Conservation (phyloP, 78 protist species). For the Chrysochromulina tobinii region DNA sequence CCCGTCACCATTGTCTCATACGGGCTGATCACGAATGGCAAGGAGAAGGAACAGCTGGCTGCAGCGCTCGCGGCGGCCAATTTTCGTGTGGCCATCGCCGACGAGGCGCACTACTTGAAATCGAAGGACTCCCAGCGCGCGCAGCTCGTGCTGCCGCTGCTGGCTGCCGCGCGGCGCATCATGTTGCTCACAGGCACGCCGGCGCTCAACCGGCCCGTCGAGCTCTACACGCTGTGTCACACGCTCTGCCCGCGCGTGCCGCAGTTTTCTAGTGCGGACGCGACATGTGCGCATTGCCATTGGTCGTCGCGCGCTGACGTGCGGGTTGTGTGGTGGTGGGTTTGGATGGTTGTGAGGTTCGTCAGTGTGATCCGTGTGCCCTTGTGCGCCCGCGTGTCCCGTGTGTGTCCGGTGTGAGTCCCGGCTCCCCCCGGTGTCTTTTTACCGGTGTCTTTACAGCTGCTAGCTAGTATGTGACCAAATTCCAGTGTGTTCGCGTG, state of each 20-base stretch:
- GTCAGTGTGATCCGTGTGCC: no score
- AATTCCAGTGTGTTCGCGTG: no score
- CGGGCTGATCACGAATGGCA: slow-evolving; percentile 14
- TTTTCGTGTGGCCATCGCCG: background rate
- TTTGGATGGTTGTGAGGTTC: no score
- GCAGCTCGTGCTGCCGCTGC: background rate
- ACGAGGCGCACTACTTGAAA: slow-evolving; percentile 19
- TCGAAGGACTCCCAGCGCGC: background rate
- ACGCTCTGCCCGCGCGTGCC: slow-evolving; percentile 48
- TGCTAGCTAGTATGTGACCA: no score
- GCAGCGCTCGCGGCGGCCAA: no score
- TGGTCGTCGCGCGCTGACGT: background rate
- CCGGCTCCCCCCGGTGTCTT: no score
- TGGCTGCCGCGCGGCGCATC: background rate
- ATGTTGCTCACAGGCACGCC: slow-evolving; percentile 89
- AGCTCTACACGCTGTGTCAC: slow-evolving; percentile 79
- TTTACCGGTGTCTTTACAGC: no score
- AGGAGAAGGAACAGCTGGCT: background rate
- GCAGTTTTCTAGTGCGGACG: no score
- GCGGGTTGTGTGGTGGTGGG: no score
- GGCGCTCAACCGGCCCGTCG: slow-evolving; percentile 81
- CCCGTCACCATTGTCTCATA: background rate
- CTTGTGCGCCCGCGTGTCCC: no score
- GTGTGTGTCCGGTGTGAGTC: no score
- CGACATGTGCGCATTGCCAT: no score